phyloP scores from a whole-genome alignment of 495 filamentous ascomycete genomes.

The Patellaria atrata region DNA sequence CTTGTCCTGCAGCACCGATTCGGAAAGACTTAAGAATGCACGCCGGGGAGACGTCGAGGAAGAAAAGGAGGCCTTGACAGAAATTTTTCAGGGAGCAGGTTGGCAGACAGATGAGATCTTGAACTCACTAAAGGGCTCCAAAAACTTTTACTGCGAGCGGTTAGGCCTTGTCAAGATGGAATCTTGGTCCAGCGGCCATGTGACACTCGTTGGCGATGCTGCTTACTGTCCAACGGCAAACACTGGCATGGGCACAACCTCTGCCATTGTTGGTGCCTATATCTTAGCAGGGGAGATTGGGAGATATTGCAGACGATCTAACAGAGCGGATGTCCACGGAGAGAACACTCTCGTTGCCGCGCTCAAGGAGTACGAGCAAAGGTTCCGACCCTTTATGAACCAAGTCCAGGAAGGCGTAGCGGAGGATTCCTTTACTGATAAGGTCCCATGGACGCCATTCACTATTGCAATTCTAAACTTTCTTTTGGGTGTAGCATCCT shows the following conservation, averaged over 20 bases:
- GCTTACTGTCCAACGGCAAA: constrained; percentile 17
- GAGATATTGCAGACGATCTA: neutral
- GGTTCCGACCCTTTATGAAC: constrained; percentile 1
- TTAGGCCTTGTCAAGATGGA: constrained; percentile 28
- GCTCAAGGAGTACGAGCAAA: constrained; percentile 6
- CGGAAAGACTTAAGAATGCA: constrained; percentile 18
- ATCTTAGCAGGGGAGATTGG: constrained; percentile 24
- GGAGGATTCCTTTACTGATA: constrained; percentile 14
- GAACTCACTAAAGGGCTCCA: constrained; percentile 23
- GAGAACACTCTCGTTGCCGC: constrained; percentile 3
- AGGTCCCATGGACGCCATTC: constrained; percentile 19
- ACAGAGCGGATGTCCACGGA: neutral
- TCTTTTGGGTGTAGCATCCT: constrained; percentile 22
- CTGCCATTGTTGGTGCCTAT: constrained; percentile 20
- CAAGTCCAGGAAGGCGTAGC: constrained; percentile 11
- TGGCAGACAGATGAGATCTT: constrained; percentile 33
- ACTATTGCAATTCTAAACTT: constrained; percentile 23
- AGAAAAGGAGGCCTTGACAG: constrained; percentile 16
- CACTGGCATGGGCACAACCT: constrained; percentile 22
- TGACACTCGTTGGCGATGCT: constrained; percentile 23
- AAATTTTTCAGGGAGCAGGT: constrained; percentile 31
- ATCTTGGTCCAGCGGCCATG: constrained; percentile 15
- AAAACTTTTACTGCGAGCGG: constrained; percentile 37
- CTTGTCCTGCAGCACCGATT: constrained; percentile 19
- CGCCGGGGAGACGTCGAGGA: constrained; percentile 1